Percentiles rank a stretch among this genome's conserved stretches.
phyloP scores from a whole-genome alignment of 768 basidiomycete species.

The Punctularia strigosozonata region DNA sequence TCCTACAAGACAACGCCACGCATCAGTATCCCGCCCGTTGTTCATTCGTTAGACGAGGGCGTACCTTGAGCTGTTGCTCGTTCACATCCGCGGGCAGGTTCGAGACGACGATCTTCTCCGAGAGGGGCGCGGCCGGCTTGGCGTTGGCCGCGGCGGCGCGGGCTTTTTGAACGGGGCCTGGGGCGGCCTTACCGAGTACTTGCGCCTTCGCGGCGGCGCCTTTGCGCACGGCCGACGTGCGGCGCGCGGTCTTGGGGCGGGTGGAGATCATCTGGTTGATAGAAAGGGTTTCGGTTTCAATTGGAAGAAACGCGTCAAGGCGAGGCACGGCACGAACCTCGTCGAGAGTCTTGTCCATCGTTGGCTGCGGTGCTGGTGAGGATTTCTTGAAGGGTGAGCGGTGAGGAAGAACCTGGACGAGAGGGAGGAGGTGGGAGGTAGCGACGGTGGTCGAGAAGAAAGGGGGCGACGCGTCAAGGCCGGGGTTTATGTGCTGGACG shows the following conservation, averaged over 20 bases:
- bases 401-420: slow-evolving; percentile 2
- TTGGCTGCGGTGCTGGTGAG: slow-evolving; percentile 5
- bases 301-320: no score
- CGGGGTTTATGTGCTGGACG: not conserved
- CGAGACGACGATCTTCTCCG: slow-evolving; percentile 85
- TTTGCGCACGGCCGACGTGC: slow-evolving; percentile 31
- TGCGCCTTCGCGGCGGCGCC: slow-evolving; percentile 40
- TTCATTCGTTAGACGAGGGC: slow-evolving; percentile 16
- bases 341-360: slow-evolving; percentile 79
- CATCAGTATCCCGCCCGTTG: slow-evolving; percentile 1
- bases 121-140: slow-evolving; percentile 23
- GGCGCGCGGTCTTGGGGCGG: slow-evolving; percentile 35
- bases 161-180: slow-evolving; percentile 39
- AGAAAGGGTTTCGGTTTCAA: no score
- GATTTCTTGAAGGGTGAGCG: not conserved
- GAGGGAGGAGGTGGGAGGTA: slow-evolving; percentile 10
- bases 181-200: slow-evolving; percentile 43
- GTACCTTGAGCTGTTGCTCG: slow-evolving; percentile 85
- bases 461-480: slow-evolving; percentile 14
- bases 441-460: slow-evolving; percentile 13
- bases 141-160: slow-evolving; percentile 29
- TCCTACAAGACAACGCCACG: slow-evolving; percentile 44
- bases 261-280: slow-evolving; percentile 49
- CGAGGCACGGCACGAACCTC: slow-evolving; percentile 48
- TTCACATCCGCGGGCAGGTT: slow-evolving; percentile 91